Percentiles rank a stretch among this genome's conserved stretches.
phyloP scores from a whole-genome alignment of 2,329 filamentous ascomycete species.

The Atkinsonella hypoxylon region DNA sequence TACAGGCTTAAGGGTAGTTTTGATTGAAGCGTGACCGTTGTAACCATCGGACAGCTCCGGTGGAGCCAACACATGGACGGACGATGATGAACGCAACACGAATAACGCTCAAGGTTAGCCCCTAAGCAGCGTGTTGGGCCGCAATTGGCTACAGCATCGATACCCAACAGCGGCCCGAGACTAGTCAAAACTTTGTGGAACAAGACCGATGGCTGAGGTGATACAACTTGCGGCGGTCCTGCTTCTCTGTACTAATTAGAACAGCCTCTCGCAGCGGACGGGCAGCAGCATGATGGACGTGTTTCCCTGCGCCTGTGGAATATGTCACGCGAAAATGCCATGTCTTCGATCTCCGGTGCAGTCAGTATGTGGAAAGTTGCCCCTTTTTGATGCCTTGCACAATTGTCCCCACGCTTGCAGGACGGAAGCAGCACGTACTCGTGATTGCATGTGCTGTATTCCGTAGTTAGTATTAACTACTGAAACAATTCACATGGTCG shows the following conservation, averaged over 20 bases:
- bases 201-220: not conserved
- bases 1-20: not conserved
- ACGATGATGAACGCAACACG: not conserved
- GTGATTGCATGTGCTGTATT: too few species aligned
- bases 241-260: not conserved
- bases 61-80: not conserved
- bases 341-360: not conserved
- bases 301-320: constrained; percentile 3
- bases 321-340: not conserved
- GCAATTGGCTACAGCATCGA: constrained; percentile 26
- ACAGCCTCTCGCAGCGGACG: not conserved
- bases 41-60: not conserved
- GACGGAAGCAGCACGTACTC: too few species aligned
- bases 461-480: too few species aligned
- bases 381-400: not conserved
- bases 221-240: not conserved
- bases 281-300: constrained; percentile 1
- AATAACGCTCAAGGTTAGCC: not conserved
- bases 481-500: too few species aligned
- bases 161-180: constrained; percentile 23
- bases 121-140: constrained; percentile 19
- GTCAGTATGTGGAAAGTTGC: not conserved
- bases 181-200: constrained; percentile 4
- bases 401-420: too few species aligned
- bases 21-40: too few species aligned